Percentiles rank a stretch among this genome's conserved stretches.
These are phyloP conservation scores for Comarum palustre DNA, from an alignment of 306 rosid genomes.

Conservation along the genomic window DNA sequence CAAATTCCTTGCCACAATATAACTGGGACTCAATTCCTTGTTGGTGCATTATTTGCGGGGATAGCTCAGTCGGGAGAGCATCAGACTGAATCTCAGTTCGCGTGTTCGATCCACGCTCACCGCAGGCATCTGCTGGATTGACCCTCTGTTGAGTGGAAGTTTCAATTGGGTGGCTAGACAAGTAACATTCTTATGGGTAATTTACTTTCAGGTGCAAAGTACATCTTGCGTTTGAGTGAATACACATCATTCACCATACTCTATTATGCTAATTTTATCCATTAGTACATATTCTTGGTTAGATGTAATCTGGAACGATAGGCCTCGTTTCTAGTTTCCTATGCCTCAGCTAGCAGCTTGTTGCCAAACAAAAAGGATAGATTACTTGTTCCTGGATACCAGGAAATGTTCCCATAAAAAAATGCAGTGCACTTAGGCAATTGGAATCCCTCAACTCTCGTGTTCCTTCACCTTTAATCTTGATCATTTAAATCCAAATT, in stretches of 20 bases:
- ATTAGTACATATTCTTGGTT: not conserved
- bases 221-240: not conserved
- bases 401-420: not conserved
- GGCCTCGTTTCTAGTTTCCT: not conserved
- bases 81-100: constrained; percentile 69
- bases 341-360: not conserved
- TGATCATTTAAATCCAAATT: not conserved
- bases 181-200: not conserved
- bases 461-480: not conserved
- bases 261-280: not conserved
- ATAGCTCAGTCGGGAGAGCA: constrained; percentile 80
- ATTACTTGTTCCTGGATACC: constrained; percentile 1
- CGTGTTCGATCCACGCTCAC: constrained; percentile 76
- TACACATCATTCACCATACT: not conserved
- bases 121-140: constrained; percentile 43
- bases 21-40: constrained; percentile 29
- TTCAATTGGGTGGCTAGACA: constrained; percentile 10
- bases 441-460: not conserved
- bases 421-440: not conserved
- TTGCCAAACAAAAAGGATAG: not conserved
- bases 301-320: not conserved
- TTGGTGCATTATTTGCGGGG: constrained; percentile 52
- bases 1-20: constrained; percentile 20
- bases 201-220: not conserved
- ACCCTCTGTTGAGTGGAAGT: constrained; percentile 24